Conservation (phyloP, 768 basidiomycete genomes). For the Suillus hirtellus region DNA sequence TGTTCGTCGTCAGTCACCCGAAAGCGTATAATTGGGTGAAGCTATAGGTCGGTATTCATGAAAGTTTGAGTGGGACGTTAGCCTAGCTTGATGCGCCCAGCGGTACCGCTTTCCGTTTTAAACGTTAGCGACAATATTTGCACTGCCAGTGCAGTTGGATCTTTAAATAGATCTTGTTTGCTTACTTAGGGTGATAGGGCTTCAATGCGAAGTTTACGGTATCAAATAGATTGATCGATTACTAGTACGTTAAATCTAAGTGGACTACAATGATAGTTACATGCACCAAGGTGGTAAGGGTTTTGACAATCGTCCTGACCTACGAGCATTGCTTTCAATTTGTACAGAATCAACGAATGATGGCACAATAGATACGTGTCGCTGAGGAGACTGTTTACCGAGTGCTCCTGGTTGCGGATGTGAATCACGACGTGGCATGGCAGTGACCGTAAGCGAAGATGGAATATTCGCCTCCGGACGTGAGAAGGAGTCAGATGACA, state of each 20-base stretch:
- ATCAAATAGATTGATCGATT: background rate
- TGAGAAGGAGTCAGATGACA: background rate
- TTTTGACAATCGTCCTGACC: slow-evolving; percentile 28
- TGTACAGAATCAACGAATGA: background rate
- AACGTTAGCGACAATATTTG: background rate
- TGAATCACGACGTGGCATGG: background rate
- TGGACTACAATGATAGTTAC: slow-evolving; percentile 8
- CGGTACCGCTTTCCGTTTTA: background rate
- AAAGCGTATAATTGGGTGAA: background rate
- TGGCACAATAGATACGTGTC: background rate
- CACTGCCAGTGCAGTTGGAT: background rate
- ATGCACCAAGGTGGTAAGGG: slow-evolving; percentile 23
- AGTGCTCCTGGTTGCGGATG: background rate
- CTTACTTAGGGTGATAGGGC: background rate
- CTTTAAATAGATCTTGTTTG: background rate
- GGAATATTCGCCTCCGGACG: background rate
- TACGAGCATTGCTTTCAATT: slow-evolving; percentile 15
- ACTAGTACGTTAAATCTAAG: background rate
- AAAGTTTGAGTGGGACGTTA: background rate
- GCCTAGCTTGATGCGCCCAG: background rate
- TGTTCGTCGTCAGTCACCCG: slow-evolving; percentile 10
- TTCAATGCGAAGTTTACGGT: background rate
- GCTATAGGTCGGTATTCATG: background rate
- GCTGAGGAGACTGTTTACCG: background rate
- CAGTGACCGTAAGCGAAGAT: background rate